Evolutionary conservation across 768 basidiomycete genomes (phyloP), one percentile per base, ranked within the genome.

Genomic region (Steccherinum ochraceum): DNA sequence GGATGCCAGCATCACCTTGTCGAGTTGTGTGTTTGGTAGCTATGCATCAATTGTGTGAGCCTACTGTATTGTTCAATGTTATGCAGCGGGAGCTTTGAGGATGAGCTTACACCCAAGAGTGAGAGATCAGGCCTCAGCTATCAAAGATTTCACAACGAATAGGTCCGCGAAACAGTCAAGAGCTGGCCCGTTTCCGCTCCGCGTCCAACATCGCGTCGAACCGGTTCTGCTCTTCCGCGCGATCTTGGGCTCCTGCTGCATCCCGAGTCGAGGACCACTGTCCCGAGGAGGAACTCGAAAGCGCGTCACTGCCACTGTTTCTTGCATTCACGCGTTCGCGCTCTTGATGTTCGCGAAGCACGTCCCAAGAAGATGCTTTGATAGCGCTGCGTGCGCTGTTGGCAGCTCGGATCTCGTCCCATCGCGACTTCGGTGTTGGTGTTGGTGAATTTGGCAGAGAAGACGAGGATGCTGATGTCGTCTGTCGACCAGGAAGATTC

Each of bases 361-460:
- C 63, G 57, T 88, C 86, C 86, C 86, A 88, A 3, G 83, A 72
- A 18, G 86, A 86, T 3, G 62, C 64, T 39, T 63, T 60, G 30
- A 64, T 71, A 13, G 66, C 52, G 24, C 64, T 68, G 18, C 69
- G 64, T 7, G 30, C 30, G 30, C 30, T 35, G 30, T 83, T 83
- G 25, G 69, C 76, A 41, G 70, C 68, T 49, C 85, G 80, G 44
- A 89, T 81, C 54, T 82, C 75, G 26, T 85, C 83, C 86, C 86
- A 89, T 53, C 71, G 77, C 47, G 66, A 77, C 30, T 52, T 52
- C 16, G 49, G 49, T 23, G 47, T 53, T 4, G 25, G 30, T 41
- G 41, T 39, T 46, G 30, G 7, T 35, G 61, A 51, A 50, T 24
- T 49, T 25, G 51, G 41, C 20, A 26, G 18, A 4, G 39, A 25